Conservation (phyloP, 140 eudicot genomes). For the Flaveria floridana region DNA sequence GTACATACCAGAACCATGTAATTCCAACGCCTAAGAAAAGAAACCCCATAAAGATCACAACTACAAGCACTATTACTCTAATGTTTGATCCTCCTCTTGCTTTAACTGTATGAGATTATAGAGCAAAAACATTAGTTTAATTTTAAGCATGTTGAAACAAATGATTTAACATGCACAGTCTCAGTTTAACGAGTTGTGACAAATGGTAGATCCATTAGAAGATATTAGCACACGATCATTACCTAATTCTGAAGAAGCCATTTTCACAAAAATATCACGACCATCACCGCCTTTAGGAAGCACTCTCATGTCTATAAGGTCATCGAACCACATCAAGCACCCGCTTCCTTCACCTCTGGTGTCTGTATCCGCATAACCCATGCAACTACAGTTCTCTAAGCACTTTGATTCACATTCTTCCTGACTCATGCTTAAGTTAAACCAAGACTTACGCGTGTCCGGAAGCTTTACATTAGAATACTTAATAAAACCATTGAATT, state of each 20-base stretch:
- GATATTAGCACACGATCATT: background rate
- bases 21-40: background rate
- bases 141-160: no score
- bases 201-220: no score
- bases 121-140: background rate
- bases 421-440: constrained; percentile 26
- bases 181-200: no score
- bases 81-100: background rate
- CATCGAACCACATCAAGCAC: constrained; percentile 29
- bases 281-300: constrained; percentile 9
- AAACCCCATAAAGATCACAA: background rate
- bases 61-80: background rate
- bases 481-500: constrained; percentile 32
- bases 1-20: background rate
- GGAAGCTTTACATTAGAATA: constrained; percentile 42
- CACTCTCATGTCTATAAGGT: constrained; percentile 20
- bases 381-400: constrained; percentile 44
- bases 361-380: constrained; percentile 38
- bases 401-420: constrained; percentile 35
- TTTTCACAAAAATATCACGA: constrained; percentile 31
- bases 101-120: background rate
- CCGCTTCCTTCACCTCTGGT: constrained; percentile 28
- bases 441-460: constrained; percentile 36
- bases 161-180: no score
- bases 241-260: constrained; percentile 18